Evolutionary conservation across 768 basidiomycete species (phyloP).

Genomic region (Leccinum ochraceum): DNA sequence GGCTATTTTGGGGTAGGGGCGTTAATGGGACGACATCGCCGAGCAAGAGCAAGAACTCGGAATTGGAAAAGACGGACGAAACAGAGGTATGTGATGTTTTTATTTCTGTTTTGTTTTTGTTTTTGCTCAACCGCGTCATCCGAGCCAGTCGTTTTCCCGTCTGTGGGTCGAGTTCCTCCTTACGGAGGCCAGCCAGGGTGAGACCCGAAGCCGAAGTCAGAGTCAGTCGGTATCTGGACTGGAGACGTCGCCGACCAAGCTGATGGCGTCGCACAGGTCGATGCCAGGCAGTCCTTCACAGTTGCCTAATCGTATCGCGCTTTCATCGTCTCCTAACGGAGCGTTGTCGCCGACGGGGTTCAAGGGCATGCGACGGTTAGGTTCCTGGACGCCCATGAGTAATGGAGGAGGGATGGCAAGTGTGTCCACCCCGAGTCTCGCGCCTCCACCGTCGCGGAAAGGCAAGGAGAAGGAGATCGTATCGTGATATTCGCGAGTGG

Average conservation of each 20-base stretch:
- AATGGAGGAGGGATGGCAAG: slow-evolving; percentile 34
- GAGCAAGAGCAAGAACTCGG: slow-evolving; percentile 42
- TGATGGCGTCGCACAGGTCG: slow-evolving; percentile 34
- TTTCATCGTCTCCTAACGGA: slow-evolving; percentile 10
- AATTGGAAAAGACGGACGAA: slow-evolving; percentile 79
- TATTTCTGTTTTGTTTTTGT: background rate
- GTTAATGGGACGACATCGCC: slow-evolving; percentile 29
- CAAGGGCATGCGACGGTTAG: slow-evolving; percentile 38
- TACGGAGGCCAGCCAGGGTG: slow-evolving; percentile 71
- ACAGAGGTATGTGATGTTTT: slow-evolving; percentile 57
- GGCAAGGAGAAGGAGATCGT: slow-evolving; percentile 46
- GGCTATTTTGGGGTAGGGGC: slow-evolving; percentile 24
- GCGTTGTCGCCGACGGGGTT: slow-evolving; percentile 24
- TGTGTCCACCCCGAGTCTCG: slow-evolving; percentile 39
- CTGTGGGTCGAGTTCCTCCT: slow-evolving; percentile 98
- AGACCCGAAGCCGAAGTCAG: slow-evolving; percentile 5
- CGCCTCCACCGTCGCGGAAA: slow-evolving; percentile 42
- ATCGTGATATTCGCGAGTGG: slow-evolving; percentile 9
- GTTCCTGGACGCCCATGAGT: slow-evolving; percentile 37
- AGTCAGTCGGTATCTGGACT: slow-evolving; percentile 19
- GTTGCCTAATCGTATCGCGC: slow-evolving; percentile 18
- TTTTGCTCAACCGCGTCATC: slow-evolving; percentile 4
- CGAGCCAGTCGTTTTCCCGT: slow-evolving; percentile 89
- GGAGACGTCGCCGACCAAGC: slow-evolving; percentile 19
- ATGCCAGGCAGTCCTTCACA: slow-evolving; percentile 40